Conservation (phyloP, 352 stramenopile genomes). For the Blastocystis sp. region DNA sequence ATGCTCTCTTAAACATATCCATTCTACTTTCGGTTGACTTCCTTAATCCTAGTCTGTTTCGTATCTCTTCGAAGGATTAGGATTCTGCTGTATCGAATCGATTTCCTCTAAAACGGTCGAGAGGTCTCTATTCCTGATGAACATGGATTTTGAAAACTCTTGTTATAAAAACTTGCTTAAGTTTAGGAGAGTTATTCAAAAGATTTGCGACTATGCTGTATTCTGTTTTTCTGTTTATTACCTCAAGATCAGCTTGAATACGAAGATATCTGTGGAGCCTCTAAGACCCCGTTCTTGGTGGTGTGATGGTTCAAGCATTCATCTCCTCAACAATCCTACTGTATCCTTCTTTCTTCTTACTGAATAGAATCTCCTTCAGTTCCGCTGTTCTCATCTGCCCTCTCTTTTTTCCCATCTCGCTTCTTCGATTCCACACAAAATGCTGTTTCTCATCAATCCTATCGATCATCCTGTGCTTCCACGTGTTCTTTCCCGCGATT, state of each 20-base stretch:
- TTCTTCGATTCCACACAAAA: neutral
- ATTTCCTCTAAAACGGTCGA: neutral
- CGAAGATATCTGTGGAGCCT: neutral
- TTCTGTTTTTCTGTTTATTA: too few species aligned
- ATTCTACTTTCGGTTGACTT: neutral
- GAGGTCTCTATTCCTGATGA: neutral
- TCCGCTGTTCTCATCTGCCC: slow-evolving; percentile 17
- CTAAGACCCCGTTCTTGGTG: neutral
- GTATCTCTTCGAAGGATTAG: neutral
- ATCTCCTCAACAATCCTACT: neutral
- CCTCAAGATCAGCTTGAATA: neutral
- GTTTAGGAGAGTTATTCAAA: neutral
- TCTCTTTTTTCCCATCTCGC: neutral
- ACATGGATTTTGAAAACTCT: neutral
- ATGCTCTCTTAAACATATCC: neutral
- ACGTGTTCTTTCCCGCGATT: too few species aligned
- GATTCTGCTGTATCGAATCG: neutral
- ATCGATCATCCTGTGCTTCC: neutral
- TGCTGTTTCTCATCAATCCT: neutral
- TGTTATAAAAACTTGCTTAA: neutral
- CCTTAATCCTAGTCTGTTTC: neutral
- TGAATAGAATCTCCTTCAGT: neutral
- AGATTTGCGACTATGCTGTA: too few species aligned
- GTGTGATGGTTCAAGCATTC: neutral
- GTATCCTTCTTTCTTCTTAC: neutral